Conservation (phyloP, 2,329 filamentous ascomycete genomes). For the Thielaviopsis musarum region DNA sequence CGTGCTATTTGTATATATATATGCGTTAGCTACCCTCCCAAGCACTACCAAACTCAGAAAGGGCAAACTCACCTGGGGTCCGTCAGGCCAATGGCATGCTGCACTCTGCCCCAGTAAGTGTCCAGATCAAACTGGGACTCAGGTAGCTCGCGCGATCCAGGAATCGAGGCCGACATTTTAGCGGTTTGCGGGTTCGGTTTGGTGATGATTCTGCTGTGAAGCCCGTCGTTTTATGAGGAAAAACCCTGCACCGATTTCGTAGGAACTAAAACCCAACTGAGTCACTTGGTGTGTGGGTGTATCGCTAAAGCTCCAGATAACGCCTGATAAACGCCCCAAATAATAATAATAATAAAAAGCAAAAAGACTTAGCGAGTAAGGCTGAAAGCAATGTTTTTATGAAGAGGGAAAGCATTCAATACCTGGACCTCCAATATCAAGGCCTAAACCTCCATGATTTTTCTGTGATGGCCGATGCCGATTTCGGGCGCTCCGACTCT, state of each 20-base stretch:
- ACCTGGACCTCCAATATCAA: neutral
- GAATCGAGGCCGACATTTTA: constrained; percentile 47
- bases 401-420: neutral
- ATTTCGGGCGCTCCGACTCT: neutral
- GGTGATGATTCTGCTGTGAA: neutral
- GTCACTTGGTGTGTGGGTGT: neutral
- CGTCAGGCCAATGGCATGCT: constrained; percentile 73
- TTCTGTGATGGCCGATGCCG: neutral
- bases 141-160: constrained; percentile 63
- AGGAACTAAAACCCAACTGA: neutral
- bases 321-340: neutral
- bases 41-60: neutral
- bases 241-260: neutral
- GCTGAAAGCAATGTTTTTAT: neutral
- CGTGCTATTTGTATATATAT: constrained; percentile 39
- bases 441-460: neutral
- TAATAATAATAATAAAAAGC: no score
- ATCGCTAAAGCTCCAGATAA: neutral
- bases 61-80: constrained; percentile 69
- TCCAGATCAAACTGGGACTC: constrained; percentile 80
- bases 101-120: constrained; percentile 90
- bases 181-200: neutral
- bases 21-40: neutral
- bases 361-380: neutral
- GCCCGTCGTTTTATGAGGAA: neutral